Evolutionary conservation across 495 filamentous ascomycete genomes (phyloP), one percentile per base, ranked within the genome.

Genomic region (Pyronema domesticum): DNA sequence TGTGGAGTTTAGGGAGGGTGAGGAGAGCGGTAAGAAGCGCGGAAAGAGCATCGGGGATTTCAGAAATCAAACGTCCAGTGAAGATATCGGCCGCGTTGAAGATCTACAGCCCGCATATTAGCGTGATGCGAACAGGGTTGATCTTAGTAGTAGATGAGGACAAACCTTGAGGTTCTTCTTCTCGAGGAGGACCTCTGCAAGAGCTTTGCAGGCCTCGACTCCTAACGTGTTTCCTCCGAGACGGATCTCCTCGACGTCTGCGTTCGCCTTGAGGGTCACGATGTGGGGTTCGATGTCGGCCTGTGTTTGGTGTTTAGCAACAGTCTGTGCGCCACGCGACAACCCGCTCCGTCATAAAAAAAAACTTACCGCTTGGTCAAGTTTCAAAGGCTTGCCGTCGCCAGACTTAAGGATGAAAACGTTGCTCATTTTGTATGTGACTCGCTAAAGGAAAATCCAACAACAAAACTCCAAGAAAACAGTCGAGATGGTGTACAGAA

Each of bases 1-100:
- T 95, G 65, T 87, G 83, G 11, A 96, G 79, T 35, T 82, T 77
- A 0, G 82, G 77, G 46, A 93, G 79, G 51, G 83, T 79, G 45
- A 95, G 78, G 42, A 96, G 81, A 3, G 93, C 80, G 17, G 81
- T 85, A 10, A 96, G 80, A 37, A 98, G 81, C 43, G 80, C 79
- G 10, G 81, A 81, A 36, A 96, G 80, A 2, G 93, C 89, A 52
- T 81, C 80, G 45, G 91, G 91, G 59, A 98, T 96, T 63, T 98
- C 91, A 63, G 81, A 82, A 47, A 96, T 80, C 19, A 98, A 80
- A 57, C 91, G 87, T 35, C 83, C 83, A 54, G 91, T 98, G 71
- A 96, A 98, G 72, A 98, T 93, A 67, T 98, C 91, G 67, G 87
- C 89, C 53, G 96, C 72, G 68, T 95, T 89, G 65, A 86, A 88